Base-by-base conservation (phyloP, 1,139 yeast species). In the Yamadazyma oceani region DNA sequence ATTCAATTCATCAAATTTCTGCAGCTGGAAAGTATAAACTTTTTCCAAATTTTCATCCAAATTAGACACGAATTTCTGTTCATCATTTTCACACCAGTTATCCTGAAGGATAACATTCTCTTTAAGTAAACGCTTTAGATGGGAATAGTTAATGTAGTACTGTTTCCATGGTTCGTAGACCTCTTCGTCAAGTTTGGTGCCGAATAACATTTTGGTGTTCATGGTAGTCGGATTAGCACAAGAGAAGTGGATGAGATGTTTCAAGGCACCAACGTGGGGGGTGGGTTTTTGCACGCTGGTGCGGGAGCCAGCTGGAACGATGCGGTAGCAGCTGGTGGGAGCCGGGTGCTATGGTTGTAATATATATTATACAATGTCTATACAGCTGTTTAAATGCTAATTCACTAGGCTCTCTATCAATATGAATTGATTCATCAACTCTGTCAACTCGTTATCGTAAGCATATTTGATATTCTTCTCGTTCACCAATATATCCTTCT, bases 81-180 rank as follows among this genome's bases (percentile, higher is more conserved):
- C 98, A 57, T 92, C 97, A 32, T 73, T 72, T 42, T 86, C 95
- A 11, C 80, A 62, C 95, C 96, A 88, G 37, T 62, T 66, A 48
- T 69, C 58, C 41, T 68, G 67, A 34, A 72, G 65, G 30, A 83
- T 69, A 4, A 82, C 80, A 32, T 82, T 82, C 56, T 92, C 97
- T 59, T 88, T 88, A 53, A 92, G 73, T 36, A 88, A 73, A 55
- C 81, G 82, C 67, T 90, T 92, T 55, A 92, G 71, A 37, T 71
- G 69, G 51, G 82, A 94, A 60, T 92, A 92, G 55, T 81, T 74
- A 51, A 92, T 76, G 61, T 90, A 92, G 56, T 85, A 78, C 33
- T 80, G 77, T 60, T 78, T 83, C 98, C 98, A 92, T 2, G 97
- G 95, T 37, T 82, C 80, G 60, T 85, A 87, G 31, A 80, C 78